Percentiles rank a stretch among this genome's conserved stretches.
These are phyloP conservation scores for Epichloe typhina DNA, from an alignment of 2,329 filamentous ascomycete species.

Conservation along the genomic window DNA sequence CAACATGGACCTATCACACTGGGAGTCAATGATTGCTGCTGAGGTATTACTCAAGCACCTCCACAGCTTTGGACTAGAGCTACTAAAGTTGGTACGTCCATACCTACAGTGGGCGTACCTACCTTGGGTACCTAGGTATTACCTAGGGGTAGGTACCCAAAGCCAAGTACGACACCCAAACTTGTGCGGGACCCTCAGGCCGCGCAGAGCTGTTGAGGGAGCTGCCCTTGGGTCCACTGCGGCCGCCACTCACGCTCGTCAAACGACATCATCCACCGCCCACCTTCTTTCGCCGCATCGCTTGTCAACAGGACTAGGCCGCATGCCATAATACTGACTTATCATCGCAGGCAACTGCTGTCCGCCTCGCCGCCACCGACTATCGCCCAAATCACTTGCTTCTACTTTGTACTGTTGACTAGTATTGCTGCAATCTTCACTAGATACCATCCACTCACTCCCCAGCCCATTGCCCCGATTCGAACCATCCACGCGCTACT, in stretches of 20 bases:
- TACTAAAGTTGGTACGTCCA: too few relatives aligned
- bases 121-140: too few relatives aligned
- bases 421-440: neutral
- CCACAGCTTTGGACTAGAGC: too few relatives aligned
- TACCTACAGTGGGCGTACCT: too few relatives aligned
- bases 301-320: constrained; percentile 9
- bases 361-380: constrained; percentile 1
- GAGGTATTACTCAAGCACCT: too few relatives aligned
- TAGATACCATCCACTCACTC: neutral
- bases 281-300: constrained; percentile 9
- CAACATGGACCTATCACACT: too few relatives aligned
- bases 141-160: neutral
- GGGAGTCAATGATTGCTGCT: too few relatives aligned
- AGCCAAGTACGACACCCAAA: neutral
- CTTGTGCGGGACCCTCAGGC: neutral
- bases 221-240: constrained; percentile 11
- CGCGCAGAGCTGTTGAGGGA: constrained; percentile 5
- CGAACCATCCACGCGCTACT: constrained; percentile 14
- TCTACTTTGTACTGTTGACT: neutral
- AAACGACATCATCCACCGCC: constrained; percentile 16
- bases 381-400: constrained; percentile 1
- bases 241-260: constrained; percentile 9
- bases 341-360: constrained; percentile 3
- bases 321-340: constrained; percentile 6
- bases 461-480: neutral